A percentile compares a stretch with the other conserved stretches of the same genome.
These are phyloP conservation scores for Plasmodium gaboni DNA, from an alignment of 169 alveolate genomes.

Conservation along the genomic window DNA sequence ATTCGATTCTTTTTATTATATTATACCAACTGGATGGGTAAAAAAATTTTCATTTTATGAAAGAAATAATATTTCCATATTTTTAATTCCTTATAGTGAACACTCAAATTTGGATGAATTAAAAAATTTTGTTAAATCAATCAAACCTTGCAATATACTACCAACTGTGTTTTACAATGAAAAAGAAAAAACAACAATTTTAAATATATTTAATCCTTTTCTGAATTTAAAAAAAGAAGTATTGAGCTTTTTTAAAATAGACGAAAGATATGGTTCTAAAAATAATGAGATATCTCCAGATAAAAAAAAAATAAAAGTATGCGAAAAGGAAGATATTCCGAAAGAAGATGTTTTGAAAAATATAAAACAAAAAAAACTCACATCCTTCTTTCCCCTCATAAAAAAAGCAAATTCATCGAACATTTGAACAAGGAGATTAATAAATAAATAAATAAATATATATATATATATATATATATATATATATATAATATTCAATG, in stretches of 20 bases:
- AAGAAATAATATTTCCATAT: slow-evolving; percentile 43
- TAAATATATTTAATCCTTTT: slow-evolving; percentile 35
- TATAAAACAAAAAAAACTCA: slow-evolving; percentile 34
- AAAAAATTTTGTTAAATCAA: slow-evolving; percentile 42
- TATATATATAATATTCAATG: not conserved
- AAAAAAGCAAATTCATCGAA: slow-evolving; percentile 13
- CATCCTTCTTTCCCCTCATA: slow-evolving; percentile 50
- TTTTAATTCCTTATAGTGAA: slow-evolving; percentile 75
- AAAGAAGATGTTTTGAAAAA: slow-evolving; percentile 12
- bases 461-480: slow-evolving; percentile 7
- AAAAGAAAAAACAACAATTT: slow-evolving; percentile 37
- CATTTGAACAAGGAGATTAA: slow-evolving; percentile 1
- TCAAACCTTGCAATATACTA: slow-evolving; percentile 63
- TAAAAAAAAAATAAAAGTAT: not conserved
- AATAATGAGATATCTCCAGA: slow-evolving; percentile 27
- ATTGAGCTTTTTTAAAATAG: slow-evolving; percentile 23
- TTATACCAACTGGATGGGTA: slow-evolving; percentile 78
- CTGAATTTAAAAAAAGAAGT: slow-evolving; percentile 44
- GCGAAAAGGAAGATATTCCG: slow-evolving; percentile 10
- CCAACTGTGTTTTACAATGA: slow-evolving; percentile 68
- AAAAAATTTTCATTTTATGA: slow-evolving; percentile 57
- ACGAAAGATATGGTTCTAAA: slow-evolving; percentile 1
- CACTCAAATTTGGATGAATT: slow-evolving; percentile 68
- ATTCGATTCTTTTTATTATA: slow-evolving; percentile 66
- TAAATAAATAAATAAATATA: not conserved